These are phyloP conservation scores for Ceriops zippeliana DNA, from an alignment of 345 rosid species.

Conservation along the genomic window DNA sequence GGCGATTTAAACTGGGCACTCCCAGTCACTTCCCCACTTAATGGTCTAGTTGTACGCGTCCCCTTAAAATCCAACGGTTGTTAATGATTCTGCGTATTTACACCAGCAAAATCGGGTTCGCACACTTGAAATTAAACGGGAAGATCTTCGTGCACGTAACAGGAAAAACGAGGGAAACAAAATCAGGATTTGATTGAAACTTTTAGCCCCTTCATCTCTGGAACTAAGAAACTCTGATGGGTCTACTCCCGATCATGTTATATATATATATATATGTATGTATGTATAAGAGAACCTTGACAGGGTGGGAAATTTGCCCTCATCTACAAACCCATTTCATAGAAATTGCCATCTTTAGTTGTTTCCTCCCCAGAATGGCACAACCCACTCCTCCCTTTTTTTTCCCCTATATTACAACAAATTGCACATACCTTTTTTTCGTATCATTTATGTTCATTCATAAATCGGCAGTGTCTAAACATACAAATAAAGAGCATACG, in stretches of 20 bases:
- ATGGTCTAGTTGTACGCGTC: background rate
- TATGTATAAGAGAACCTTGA: too few species aligned
- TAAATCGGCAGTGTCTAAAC: background rate
- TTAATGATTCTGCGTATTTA: too few species aligned
- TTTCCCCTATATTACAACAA: background rate
- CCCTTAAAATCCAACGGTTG: background rate
- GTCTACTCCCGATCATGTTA: background rate
- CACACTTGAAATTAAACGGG: background rate
- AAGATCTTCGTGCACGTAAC: too few species aligned
- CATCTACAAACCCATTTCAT: background rate
- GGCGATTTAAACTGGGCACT: too few species aligned
- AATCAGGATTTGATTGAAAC: background rate
- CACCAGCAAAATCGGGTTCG: background rate
- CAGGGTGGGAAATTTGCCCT: too few species aligned
- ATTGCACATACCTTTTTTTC: too few species aligned
- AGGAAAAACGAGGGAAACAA: background rate
- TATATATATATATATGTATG: too few species aligned
- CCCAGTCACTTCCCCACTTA: background rate
- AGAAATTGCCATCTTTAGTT: slow-evolving; percentile 10
- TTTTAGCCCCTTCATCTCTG: too few species aligned
- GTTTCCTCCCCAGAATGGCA: background rate
- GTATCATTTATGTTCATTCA: too few species aligned
- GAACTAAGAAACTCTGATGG: background rate
- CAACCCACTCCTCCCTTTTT: background rate
- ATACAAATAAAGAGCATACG: background rate